Percentiles rank a stretch among this genome's conserved stretches.
phyloP scores from a whole-genome alignment of 1,284 basidiomycete genomes.

The Ceratobasidium sp. region DNA sequence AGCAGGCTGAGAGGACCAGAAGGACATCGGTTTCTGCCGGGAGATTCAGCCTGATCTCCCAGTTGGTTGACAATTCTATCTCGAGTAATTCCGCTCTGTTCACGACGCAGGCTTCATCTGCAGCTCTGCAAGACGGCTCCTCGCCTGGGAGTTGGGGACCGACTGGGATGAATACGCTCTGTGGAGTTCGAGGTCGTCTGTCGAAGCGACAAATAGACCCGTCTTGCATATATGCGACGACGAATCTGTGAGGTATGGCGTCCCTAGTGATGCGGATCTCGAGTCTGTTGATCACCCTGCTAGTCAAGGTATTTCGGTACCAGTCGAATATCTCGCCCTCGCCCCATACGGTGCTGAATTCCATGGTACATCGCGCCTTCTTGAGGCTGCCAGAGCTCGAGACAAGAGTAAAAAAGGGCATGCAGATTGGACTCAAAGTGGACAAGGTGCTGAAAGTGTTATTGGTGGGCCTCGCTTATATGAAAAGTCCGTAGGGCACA shows the following conservation, averaged over 20 bases:
- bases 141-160: too few relatives aligned
- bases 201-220: too few relatives aligned
- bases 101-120: background rate
- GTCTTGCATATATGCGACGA: too few relatives aligned
- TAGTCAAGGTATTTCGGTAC: too few relatives aligned
- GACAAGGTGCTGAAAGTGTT: background rate
- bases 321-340: too few relatives aligned
- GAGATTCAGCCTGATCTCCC: background rate
- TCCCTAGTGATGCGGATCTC: too few relatives aligned
- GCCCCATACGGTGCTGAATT: slow-evolving; percentile 14
- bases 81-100: background rate
- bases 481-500: background rate
- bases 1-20: slow-evolving; percentile 8
- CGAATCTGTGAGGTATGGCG: too few relatives aligned
- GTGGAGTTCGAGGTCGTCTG: too few relatives aligned
- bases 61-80: background rate
- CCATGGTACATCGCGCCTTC: slow-evolving; percentile 21
- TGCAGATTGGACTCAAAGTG: background rate
- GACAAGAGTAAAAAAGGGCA: background rate
- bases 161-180: too few relatives aligned
- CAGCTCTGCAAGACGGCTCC: too few relatives aligned
- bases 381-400: slow-evolving; percentile 25
- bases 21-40: background rate
- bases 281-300: too few relatives aligned
- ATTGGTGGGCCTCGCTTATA: background rate